phyloP scores from a whole-genome alignment of 139 green algal genomes.

The Auxenochlorella protothecoides region DNA sequence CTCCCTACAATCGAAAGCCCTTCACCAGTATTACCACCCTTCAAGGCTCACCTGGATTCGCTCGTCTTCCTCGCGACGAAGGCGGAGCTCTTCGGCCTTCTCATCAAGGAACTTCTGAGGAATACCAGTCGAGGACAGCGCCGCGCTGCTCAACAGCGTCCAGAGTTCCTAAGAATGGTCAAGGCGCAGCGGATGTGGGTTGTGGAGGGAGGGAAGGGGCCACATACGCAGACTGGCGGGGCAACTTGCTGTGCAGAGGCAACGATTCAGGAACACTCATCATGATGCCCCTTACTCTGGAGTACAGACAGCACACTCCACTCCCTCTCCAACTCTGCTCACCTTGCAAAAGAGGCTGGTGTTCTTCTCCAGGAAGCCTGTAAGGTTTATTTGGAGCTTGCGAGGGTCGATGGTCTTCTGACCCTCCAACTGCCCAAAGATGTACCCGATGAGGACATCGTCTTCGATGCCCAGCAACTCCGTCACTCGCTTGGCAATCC shows the following conservation, averaged over 20 bases:
- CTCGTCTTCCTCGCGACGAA: constrained; percentile 38
- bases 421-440: constrained; percentile 80
- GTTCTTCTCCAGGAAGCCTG: constrained; percentile 86
- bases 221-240: background rate
- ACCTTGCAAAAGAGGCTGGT: constrained; percentile 83
- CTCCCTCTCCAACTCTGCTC: background rate
- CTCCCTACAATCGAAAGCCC: no score
- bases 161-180: constrained; percentile 67
- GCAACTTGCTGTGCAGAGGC: no score
- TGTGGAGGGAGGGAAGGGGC: background rate
- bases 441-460: constrained; percentile 87
- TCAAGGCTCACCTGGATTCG: constrained; percentile 36
- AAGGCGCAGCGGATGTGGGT: no score
- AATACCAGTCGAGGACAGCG: constrained; percentile 53
- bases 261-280: background rate
- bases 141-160: constrained; percentile 63
- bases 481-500: constrained; percentile 84
- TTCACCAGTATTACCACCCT: no score
- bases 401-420: constrained; percentile 58
- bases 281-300: no score
- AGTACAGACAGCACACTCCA: no score
- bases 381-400: constrained; percentile 68
- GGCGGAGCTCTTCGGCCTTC: constrained; percentile 53
- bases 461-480: constrained; percentile 90
- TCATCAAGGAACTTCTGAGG: constrained; percentile 74